A percentile compares a stretch with the other conserved stretches of the same genome.
Evolutionary conservation across 768 basidiomycete genomes (phyloP).

Genomic region (Kwoniella sp.): DNA sequence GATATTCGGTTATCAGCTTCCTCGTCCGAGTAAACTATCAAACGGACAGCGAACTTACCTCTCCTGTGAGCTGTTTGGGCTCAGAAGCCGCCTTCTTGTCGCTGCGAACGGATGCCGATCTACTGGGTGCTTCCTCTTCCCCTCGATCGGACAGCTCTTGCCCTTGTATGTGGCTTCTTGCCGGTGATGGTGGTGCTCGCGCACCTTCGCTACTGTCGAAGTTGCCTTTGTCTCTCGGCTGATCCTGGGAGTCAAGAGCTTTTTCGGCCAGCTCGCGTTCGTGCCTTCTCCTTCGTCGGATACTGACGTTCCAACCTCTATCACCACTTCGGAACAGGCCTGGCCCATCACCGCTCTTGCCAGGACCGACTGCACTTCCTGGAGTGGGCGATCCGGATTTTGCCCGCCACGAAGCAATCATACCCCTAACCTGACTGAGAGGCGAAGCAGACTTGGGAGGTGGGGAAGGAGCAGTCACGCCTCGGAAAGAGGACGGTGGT

Average conservation of each 20-base stretch:
- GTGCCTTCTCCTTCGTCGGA: conserved; percentile 34
- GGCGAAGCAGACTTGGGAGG: conserved; percentile 39
- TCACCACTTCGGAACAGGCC: conserved; percentile 23
- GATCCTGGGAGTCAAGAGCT: conserved; percentile 17
- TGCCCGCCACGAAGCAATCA: conserved; percentile 47
- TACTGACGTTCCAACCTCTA: conserved; percentile 48
- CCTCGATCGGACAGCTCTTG: not conserved
- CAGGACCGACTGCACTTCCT: conserved; percentile 30
- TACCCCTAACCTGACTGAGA: conserved; percentile 32
- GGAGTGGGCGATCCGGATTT: conserved; percentile 38
- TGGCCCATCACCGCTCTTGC: conserved; percentile 16
- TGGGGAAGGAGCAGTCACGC: conserved; percentile 14
- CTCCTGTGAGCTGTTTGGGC: conserved; percentile 26
- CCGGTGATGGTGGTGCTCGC: not conserved
- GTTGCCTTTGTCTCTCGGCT: not conserved
- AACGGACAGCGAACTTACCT: conserved; percentile 21
- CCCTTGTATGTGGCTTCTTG: not conserved
- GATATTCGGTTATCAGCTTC: not conserved
- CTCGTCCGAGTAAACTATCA: not conserved
- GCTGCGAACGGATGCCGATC: conserved; percentile 20
- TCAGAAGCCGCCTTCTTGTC: conserved; percentile 16
- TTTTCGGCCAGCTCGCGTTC: conserved; percentile 33
- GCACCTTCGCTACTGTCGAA: not conserved
- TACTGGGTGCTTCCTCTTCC: conserved; percentile 5
- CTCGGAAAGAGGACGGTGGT: conserved; percentile 20